A percentile compares a stretch with the other conserved stretches of the same genome.
phyloP scores from a whole-genome alignment of 148 eudicot species.

The Cornus controversa region DNA sequence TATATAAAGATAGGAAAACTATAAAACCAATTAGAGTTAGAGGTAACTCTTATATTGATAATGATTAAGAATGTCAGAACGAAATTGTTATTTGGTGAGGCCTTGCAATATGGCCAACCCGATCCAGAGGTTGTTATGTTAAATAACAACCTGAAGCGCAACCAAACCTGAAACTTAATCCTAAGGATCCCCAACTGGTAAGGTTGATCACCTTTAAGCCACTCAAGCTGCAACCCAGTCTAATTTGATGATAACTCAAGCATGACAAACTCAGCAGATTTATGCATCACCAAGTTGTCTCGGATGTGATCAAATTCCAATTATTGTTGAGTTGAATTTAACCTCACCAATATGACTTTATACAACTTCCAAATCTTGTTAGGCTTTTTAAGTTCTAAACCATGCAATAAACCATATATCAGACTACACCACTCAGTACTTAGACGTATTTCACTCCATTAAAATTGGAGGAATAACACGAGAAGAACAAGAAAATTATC shows the following conservation, averaged over 20 bases:
- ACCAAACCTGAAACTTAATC: not conserved
- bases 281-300: not conserved
- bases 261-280: not conserved
- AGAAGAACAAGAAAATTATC: not conserved
- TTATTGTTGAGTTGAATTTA: not conserved
- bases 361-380: not conserved
- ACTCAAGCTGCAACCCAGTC: not conserved
- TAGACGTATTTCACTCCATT: too few relatives aligned
- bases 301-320: not conserved
- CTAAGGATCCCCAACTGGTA: not conserved
- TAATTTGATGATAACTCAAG: not conserved
- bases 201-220: not conserved
- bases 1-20: too few relatives aligned
- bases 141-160: not conserved
- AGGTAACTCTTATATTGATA: too few relatives aligned
- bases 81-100: not conserved
- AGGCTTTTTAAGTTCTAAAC: not conserved
- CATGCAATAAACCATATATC: not conserved
- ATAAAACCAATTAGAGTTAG: too few relatives aligned
- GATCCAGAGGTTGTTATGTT: not conserved
- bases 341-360: not conserved
- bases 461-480: not conserved
- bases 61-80: too few relatives aligned
- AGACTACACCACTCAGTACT: not conserved
- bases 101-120: not conserved